Base-by-base conservation (phyloP, 139 green algal genomes). In the Chlamydomonas asymmetrica region DNA sequence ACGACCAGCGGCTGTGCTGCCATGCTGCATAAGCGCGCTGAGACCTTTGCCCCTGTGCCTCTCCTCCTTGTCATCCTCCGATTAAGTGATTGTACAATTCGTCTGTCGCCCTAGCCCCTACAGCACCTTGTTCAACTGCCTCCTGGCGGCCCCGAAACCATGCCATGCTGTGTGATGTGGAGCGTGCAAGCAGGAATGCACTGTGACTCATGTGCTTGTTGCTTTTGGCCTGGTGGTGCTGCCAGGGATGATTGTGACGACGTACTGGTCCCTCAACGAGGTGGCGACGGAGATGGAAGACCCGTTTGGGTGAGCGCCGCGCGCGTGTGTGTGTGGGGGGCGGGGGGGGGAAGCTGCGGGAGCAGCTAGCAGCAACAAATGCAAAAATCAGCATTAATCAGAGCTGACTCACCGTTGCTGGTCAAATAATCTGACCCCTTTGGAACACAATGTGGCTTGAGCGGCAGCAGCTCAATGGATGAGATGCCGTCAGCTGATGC, bases 241-340 rank as follows among this genome's bases (percentile, higher is more conserved):
- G n/a, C n/a, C n/a, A n/a, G n/a, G n/a, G n/a, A n/a, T 82, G 6
- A 50, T 70, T 31, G 67, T 89, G 27, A 40, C 77, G 8, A 86
- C 85, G 37, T 84, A 86, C 74, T 88, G 71, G 74, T 65, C 76
- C 25, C 40, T 89, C 5, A 89, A 89, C 63, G 85, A 91, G 66
- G 76, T 87, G 48, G 63, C 74, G 5, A 4, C 27, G 40, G 68
- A 90, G 64, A 57, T 90, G 27, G 85, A 90, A 68, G 84, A 89
- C 48, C 85, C 85, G 32, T 85, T 87, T 38, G 66, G 66, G 2
- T 73, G n/a, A n/a, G n/a, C n/a, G n/a, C n/a, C n/a, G n/a, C n/a
- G n/a, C n/a, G n/a, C n/a, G n/a, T n/a, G n/a, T n/a, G n/a, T 50
- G 34, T 45, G 66, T 73, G 66, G 38, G 66, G 23, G n/a, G 6